Evolutionary conservation across 768 basidiomycete species (phyloP), one percentile per base, ranked within the genome.

Genomic region (Auricularia heimuer): DNA sequence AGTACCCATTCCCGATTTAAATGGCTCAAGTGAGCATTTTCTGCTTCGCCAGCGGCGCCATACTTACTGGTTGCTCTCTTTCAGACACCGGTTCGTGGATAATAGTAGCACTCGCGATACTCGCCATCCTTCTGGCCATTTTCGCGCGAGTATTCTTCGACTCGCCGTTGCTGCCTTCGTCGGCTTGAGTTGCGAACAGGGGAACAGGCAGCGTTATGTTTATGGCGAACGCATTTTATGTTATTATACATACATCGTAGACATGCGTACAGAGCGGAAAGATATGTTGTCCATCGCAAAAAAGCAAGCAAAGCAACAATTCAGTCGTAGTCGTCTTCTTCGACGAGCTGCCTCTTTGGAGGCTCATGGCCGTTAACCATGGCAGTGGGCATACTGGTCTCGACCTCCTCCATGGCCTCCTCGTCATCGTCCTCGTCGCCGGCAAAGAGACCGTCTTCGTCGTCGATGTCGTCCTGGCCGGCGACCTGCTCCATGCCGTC

Each of bases 271-370:
- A 51, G 47, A 51, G 18, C 21, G 47, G 47, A 51, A 51, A 16
- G 21, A 18, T 16, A 16, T 51, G 47, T 51, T 51, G 47, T 51
- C 47, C 14, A 16, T 21, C 18, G 21, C 21, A 51, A 8, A 10
- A 18, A 61, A 14, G 60, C n/a, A 1, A 39, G 12, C 14, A 29
- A 21, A 39, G 21, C 16, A 51, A 8, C 14, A 51, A 51, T 14
- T 69, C 77, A 90, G 72, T 92, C 90, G 67, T 93, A 93, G 70
- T 93, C 91, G 67, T 93, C 90, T 70, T 92, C 91, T 72, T 93
- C 91, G 2, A 91, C 86, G 61, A 92, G 75, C 73, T 92, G 91
- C 47, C 91, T 81, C 72, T 90, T 91, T 54, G 56, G 56, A 12
- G 65, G 42, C 36, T n/a, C 18, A 6, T 29, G 29, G 14, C 36